phyloP scores from a whole-genome alignment of 495 filamentous ascomycete genomes.

The Aeminium ludgeri region DNA sequence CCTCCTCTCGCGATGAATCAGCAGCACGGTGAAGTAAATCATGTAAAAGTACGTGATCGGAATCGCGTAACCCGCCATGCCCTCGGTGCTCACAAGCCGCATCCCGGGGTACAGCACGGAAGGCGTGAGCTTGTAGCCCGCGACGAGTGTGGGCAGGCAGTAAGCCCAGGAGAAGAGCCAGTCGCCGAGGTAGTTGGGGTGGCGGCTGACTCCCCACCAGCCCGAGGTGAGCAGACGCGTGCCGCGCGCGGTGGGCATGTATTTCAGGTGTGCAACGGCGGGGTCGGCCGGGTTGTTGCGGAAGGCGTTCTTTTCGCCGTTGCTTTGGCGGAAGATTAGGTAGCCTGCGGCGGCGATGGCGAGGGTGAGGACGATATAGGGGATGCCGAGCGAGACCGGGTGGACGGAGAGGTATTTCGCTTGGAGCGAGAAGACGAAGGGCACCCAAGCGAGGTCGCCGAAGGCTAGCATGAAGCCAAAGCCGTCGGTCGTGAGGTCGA shows the following conservation, averaged over 20 bases:
- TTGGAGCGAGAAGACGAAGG: conserved; percentile 76
- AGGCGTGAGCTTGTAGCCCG: conserved; percentile 51
- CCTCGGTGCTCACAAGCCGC: conserved; percentile 43
- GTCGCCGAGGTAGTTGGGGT: conserved; percentile 97
- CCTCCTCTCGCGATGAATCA: conserved; percentile 77
- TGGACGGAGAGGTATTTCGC: conserved; percentile 74
- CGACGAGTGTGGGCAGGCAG: conserved; percentile 72
- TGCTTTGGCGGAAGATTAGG: conserved; percentile 77
- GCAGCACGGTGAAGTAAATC: conserved; percentile 74
- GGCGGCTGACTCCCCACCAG: conserved; percentile 87
- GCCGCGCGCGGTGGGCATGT: conserved; percentile 70
- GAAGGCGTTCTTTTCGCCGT: conserved; percentile 91
- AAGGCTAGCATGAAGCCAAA: conserved; percentile 97
- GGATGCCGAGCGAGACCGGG: conserved; percentile 55
- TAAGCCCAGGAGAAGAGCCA: conserved; percentile 92
- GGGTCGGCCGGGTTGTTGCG: conserved; percentile 76
- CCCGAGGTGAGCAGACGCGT: conserved; percentile 67
- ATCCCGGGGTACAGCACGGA: conserved; percentile 29
- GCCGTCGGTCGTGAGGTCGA: conserved; percentile 88
- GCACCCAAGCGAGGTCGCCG: conserved; percentile 86
- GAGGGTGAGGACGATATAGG: conserved; percentile 43
- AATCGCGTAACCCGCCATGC: conserved; percentile 58
- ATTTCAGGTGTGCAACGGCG: conserved; percentile 60
- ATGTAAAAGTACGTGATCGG: conserved; percentile 91
- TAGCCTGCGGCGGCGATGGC: conserved; percentile 53